Base-by-base conservation (phyloP, 2,329 filamentous ascomycete species). In the Talaromyces funiculosus region DNA sequence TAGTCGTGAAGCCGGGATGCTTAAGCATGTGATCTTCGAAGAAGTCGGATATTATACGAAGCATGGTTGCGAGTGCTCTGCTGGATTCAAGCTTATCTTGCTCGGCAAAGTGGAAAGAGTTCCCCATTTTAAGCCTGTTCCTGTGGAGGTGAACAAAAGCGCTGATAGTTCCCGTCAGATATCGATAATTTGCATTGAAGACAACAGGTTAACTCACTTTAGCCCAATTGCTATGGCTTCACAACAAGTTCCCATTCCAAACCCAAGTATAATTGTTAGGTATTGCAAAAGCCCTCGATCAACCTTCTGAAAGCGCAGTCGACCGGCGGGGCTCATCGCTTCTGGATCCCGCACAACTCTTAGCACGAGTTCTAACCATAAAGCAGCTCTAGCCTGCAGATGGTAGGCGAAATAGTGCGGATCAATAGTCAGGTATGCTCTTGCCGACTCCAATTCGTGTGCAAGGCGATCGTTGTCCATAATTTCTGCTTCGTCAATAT, bases 361-460 rank as follows among this genome's bases (percentile, higher is more conserved):
- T 14, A 60, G 10, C 12, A 60, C 59, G 3, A 47, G n/a, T 12
- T 60, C 59, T 14, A 60, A 16, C 59, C 59, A 60, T 10, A 60
- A 18, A 24, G 59, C 59, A 55, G 59, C 51, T 56, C 59, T 60
- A 40, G 59, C 59, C 20, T 60, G 59, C 6, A 60, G 59, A 35
- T 60, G 53, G 22, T 55, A 60, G 3, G 42, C 31, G 6, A 49
- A 26, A 9, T 60, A 60, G 24, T 60, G 59, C 1, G n/a, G 6
- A 35, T 60, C 59, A 6, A 24, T 4, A n/a, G 6, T 49, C 18
- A 60, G 22, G 35, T 60, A 37, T 12, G 40, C 9, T 20, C 40
- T 51, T 4, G 29, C 14, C 9, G 31, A 56, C n/a, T 49, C 20
- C 3, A 60, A 22, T 24, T 60, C 42, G 33, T 16, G 7, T 51